Evolutionary conservation across 1,139 yeast species (phyloP), one percentile per base, ranked within the genome.

Genomic region (Geotrichum restrictum): DNA sequence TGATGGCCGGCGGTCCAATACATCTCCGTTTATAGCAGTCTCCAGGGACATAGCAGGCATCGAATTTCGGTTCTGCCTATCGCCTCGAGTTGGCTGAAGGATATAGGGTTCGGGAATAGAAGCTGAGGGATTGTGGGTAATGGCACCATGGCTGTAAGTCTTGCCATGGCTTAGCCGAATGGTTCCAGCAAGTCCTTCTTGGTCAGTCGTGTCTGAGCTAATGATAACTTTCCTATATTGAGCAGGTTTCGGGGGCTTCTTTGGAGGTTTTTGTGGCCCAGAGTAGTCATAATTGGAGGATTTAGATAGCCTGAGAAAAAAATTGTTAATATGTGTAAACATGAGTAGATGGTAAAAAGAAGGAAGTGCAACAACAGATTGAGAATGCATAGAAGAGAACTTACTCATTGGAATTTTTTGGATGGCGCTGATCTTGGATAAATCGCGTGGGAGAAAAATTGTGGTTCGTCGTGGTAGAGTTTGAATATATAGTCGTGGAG

Each of bases 211-310:
- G 4, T 27, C 16, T 4, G 45, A 22, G 33, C 33, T 33, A 11
- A 32, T 24, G 14, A 33, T 14, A 6, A 42, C 31, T 33, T 34
- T 42, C 14, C 34, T 41, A 42, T 48, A 48, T 13, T 48, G 51
- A 4, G 27, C 11, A n/a, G 51, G 47, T 24, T 48, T 48, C 19
- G 40, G 38, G n/a, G 46, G 34, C 16, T 48, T 42, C n/a, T 41
- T 21, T 11, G 39, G 47, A 13, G 42, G 42, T 3, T 16, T 42
- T 7, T 5, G 29, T 27, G 14, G 44, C 31, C 24, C 38, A 7
- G 50, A 8, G 14, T 19, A 13, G 32, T 21, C 32, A 22, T 8
- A 19, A 8, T 19, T 18, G 13, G 41, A n/a, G 22, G 5, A 45
- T 45, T 34, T 45, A 18, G 7, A 21, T 19, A 36, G 36, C 10